phyloP scores from a whole-genome alignment of 2,329 filamentous ascomycete genomes.

The Alternaria sp. region DNA sequence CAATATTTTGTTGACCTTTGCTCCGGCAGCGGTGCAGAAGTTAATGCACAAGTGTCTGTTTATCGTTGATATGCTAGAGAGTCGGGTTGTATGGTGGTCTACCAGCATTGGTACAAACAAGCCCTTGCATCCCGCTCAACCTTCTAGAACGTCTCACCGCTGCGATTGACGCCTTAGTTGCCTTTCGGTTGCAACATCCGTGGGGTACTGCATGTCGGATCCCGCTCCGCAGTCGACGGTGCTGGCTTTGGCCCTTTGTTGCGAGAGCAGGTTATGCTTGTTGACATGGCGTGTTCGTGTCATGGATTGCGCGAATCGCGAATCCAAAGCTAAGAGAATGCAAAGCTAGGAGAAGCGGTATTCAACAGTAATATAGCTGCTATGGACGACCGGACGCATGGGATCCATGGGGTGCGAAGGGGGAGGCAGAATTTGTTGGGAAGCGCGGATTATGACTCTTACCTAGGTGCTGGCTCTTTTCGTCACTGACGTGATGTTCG shows the following conservation, averaged over 20 bases:
- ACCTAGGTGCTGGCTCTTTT: conserved; percentile 1
- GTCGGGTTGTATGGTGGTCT: not conserved
- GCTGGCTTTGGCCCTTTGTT: conserved; percentile 6
- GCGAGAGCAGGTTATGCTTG: conserved; percentile 1
- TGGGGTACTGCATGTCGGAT: conserved; percentile 7
- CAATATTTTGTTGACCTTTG: not conserved
- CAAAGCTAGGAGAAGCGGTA: not conserved
- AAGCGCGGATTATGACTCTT: conserved; percentile 15
- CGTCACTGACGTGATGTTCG: conserved; percentile 14
- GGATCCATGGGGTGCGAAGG: conserved; percentile 1
- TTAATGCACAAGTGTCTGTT: not conserved
- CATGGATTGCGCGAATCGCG: conserved; percentile 18
- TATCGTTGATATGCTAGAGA: not conserved
- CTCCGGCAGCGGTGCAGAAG: not conserved
- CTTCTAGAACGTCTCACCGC: conserved; percentile 24
- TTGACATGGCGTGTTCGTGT: conserved; percentile 17
- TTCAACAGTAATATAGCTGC: not conserved
- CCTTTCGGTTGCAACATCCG: conserved; percentile 11
- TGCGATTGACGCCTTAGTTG: conserved; percentile 14
- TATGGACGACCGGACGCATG: conserved; percentile 4
- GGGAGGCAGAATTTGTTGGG: conserved; percentile 12
- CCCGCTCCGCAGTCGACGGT: not conserved
- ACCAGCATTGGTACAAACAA: conserved; percentile 14
- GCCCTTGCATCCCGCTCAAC: conserved; percentile 13
- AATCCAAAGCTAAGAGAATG: conserved; percentile 1